phyloP scores from a whole-genome alignment of 2,329 filamentous ascomycete genomes.

The Verticillium dahliae region DNA sequence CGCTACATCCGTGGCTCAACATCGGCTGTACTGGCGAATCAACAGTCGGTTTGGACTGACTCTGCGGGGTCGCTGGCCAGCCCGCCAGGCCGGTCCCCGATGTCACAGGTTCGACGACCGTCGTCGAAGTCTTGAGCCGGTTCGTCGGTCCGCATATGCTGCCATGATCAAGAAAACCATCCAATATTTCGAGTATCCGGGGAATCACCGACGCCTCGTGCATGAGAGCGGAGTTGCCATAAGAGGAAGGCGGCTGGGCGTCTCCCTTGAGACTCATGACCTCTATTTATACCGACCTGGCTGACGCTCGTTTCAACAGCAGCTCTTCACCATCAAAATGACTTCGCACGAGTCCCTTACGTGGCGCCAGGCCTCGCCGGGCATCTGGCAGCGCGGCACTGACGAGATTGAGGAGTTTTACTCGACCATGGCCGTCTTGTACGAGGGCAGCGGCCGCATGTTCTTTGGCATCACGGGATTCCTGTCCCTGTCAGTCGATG shows the following conservation, averaged over 20 bases:
- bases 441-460: constrained; percentile 22
- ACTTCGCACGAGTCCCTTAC: constrained; percentile 1
- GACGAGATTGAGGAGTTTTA: constrained; percentile 37
- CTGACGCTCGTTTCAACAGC: background rate
- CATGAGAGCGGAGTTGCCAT: background rate
- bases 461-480: constrained; percentile 35
- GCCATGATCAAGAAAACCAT: too few species aligned
- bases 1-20: background rate
- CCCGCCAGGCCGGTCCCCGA: too few species aligned
- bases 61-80: too few species aligned
- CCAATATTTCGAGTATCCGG: background rate
- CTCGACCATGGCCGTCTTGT: constrained; percentile 23
- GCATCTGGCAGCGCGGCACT: constrained; percentile 25
- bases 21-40: background rate
- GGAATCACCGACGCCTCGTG: background rate
- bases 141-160: too few species aligned
- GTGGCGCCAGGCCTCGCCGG: constrained; percentile 19
- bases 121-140: too few species aligned
- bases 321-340: background rate
- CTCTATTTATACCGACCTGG: too few species aligned
- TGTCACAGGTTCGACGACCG: too few species aligned
- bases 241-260: background rate
- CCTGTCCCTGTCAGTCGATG: constrained; percentile 19
- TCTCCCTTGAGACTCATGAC: too few species aligned
- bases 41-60: background rate